phyloP scores from a whole-genome alignment of 164 flowering plant genomes.

The Magnolia kwangsiensis region DNA sequence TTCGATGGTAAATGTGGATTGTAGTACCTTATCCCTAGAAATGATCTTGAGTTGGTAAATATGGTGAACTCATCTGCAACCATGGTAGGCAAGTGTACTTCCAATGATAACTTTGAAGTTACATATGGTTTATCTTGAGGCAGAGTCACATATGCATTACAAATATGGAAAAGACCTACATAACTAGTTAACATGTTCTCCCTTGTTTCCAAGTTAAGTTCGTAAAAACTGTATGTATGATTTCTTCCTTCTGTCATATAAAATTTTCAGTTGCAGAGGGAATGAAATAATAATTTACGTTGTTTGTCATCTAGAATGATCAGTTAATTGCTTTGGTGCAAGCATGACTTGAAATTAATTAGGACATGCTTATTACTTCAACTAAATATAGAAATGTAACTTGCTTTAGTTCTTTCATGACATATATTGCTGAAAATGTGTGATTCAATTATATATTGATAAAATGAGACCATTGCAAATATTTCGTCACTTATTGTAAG shows the following conservation, averaged over 20 bases:
- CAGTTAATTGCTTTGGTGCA: slow-evolving; percentile 84
- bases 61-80: no score
- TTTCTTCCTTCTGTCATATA: no score
- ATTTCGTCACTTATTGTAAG: not conserved
- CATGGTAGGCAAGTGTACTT: no score
- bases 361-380: slow-evolving; percentile 43
- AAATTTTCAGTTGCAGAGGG: not conserved
- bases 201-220: not conserved
- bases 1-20: no score
- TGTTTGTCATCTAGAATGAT: slow-evolving; percentile 8
- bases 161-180: no score
- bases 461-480: not conserved
- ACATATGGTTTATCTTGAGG: no score
- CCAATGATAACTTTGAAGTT: no score
- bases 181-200: no score
- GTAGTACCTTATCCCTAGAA: no score
- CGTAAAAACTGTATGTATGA: not conserved
- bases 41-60: no score
- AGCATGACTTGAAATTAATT: slow-evolving; percentile 57
- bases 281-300: not conserved
- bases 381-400: slow-evolving; percentile 22
- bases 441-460: not conserved
- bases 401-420: not conserved
- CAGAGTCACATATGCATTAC: no score
- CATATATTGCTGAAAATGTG: not conserved